Percentiles rank a stretch among this genome's conserved stretches.
Conservation (phyloP, 73 alveolate species). For the Tetrahymena borealis region DNA sequence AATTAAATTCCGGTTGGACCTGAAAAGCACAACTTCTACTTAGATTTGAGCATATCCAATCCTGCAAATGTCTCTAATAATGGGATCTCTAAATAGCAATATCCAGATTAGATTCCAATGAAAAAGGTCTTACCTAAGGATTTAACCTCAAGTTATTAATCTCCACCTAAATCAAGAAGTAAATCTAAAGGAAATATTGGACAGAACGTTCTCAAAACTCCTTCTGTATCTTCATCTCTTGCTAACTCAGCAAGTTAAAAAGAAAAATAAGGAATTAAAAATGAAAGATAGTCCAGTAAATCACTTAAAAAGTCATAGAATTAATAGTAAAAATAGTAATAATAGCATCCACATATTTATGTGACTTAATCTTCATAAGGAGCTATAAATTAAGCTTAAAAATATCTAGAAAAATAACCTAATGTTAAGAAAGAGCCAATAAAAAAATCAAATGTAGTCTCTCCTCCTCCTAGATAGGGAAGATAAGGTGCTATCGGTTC, state of each 20-base stretch:
- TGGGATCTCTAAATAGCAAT: not conserved
- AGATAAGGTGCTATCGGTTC: constrained; percentile 1
- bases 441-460: not conserved
- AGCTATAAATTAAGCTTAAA: not conserved
- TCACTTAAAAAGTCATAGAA: not conserved
- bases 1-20: not conserved
- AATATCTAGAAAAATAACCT: not conserved
- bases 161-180: not conserved
- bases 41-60: not conserved
- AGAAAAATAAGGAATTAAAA: not conserved
- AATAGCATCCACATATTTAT: not conserved
- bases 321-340: not conserved
- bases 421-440: not conserved
- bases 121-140: not conserved
- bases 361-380: not conserved
- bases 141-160: not conserved
- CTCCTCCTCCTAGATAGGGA: not conserved
- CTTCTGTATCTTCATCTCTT: not conserved
- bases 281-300: not conserved
- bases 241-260: not conserved
- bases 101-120: not conserved
- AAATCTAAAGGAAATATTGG: not conserved
- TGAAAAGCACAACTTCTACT: not conserved
- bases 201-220: not conserved
- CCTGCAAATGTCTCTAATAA: not conserved